Evolutionary conservation across 2,329 filamentous ascomycete species (phyloP).

Genomic region (Colletotrichum sidae): DNA sequence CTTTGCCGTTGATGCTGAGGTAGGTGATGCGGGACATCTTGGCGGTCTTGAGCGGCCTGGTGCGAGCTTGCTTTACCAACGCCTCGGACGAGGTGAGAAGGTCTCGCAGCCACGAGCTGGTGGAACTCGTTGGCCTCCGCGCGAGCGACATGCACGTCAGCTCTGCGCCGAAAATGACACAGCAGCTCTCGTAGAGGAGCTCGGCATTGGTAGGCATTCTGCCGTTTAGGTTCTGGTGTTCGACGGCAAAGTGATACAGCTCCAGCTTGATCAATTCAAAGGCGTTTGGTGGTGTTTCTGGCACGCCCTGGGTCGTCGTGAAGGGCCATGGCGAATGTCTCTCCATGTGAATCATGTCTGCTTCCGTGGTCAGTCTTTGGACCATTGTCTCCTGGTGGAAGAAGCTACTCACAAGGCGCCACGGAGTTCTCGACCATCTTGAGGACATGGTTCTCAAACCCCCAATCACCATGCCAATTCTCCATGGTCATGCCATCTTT

Average conservation of each 20-base stretch:
- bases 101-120: slow-evolving; percentile 43
- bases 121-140: slow-evolving; percentile 35
- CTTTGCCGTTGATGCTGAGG: slow-evolving; percentile 34
- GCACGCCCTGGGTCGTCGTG: slow-evolving; percentile 37
- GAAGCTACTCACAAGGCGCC: slow-evolving; percentile 46
- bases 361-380: no score
- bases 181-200: slow-evolving; percentile 33
- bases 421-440: slow-evolving; percentile 53
- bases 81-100: slow-evolving; percentile 36
- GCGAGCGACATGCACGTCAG: slow-evolving; percentile 5
- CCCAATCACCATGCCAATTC: slow-evolving; percentile 55
- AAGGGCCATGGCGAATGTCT: slow-evolving; percentile 49
- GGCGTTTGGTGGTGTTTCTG: slow-evolving; percentile 34
- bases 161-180: slow-evolving; percentile 40
- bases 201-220: slow-evolving; percentile 20
- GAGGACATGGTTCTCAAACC: slow-evolving; percentile 49
- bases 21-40: slow-evolving; percentile 27
- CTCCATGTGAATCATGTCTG: slow-evolving; percentile 53
- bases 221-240: slow-evolving; percentile 10
- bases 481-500: slow-evolving; percentile 52
- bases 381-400: not conserved
- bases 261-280: slow-evolving; percentile 33
- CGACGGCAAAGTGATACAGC: slow-evolving; percentile 23
- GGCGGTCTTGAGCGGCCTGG: slow-evolving; percentile 20
- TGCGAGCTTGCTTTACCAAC: slow-evolving; percentile 38